A percentile compares a stretch with the other conserved stretches of the same genome.
These are phyloP conservation scores for Kondoa malvinella DNA, from an alignment of 768 basidiomycete species.

Conservation along the genomic window DNA sequence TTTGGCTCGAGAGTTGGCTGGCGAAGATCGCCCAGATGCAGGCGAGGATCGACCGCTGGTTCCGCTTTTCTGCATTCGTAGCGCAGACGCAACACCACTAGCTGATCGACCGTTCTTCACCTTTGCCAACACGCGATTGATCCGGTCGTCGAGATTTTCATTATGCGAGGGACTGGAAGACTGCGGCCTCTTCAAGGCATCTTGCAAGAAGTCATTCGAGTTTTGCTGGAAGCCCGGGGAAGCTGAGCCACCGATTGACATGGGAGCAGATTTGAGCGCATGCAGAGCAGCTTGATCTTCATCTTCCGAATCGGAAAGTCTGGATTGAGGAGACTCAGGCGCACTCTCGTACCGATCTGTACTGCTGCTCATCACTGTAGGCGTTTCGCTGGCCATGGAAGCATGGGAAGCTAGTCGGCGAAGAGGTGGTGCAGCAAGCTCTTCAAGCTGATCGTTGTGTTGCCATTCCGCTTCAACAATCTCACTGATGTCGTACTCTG, in stretches of 20 bases:
- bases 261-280: conserved; percentile 11
- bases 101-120: conserved; percentile 28
- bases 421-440: conserved; percentile 8
- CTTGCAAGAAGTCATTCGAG: conserved; percentile 29
- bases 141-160: conserved; percentile 30
- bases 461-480: conserved; percentile 73
- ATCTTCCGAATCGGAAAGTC: neutral
- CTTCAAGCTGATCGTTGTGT: conserved; percentile 15
- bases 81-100: conserved; percentile 12
- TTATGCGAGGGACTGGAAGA: conserved; percentile 19
- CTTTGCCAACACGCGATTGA: conserved; percentile 33
- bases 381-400: conserved; percentile 8
- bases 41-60: neutral
- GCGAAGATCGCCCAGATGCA: neutral
- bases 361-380: conserved; percentile 16
- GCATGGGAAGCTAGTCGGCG: conserved; percentile 19
- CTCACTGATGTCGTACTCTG: conserved; percentile 81
- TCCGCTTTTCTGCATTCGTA: conserved; percentile 4
- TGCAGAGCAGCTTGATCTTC: conserved; percentile 23
- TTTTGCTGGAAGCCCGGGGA: conserved; percentile 7
- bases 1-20: conserved; percentile 3
- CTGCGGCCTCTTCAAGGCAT: conserved; percentile 25
- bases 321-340: conserved; percentile 26
- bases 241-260: conserved; percentile 14
- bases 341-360: conserved; percentile 31